Evolutionary conservation across 495 filamentous ascomycete genomes (phyloP), one percentile per base, ranked within the genome.

Genomic region (Gamarada debralockiae): DNA sequence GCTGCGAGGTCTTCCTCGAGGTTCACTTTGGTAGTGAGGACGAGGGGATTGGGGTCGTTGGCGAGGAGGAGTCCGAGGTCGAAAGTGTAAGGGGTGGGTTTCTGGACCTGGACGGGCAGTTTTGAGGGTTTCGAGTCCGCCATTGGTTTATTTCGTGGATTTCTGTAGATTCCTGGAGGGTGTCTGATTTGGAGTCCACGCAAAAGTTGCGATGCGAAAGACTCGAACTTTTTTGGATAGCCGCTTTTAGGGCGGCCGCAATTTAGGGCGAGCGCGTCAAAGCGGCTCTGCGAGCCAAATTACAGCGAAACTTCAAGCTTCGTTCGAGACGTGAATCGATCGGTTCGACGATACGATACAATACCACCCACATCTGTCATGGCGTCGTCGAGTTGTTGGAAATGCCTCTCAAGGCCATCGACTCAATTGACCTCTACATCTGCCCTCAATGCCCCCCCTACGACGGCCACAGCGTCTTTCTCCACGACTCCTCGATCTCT

Each of bases 71-170:
- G 81, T 57, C 90, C 91, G 12, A 96, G 82, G 71, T 96, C 90
- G 76, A 95, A 96, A 65, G 85, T 89, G 75, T 92, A 92, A 37
- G 89, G 92, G 1, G 82, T 95, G 0, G 89, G 87, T 66, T 92
- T 91, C 23, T 81, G 73, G 68, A 92, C 86, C 8, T 76, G 83
- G 52, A 91, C 77, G 17, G 62, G 56, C 1, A 62, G 48, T 23
- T 44, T 42, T 1, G 51, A 47, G 23, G 57, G 36, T 12, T 14
- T 45, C 14, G 46, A 48, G 15, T 36, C 46, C 45, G 34, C 23
- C 22, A 44, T 53, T 17, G 24, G 36, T 12, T 18, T 42, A 12
- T 18, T 38, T 27, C 13, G 22, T 52, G 17, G 34, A 44, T n/a
- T 8, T 15, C 2, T 15, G 38, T n/a, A 20, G 2, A 17, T 41